These are phyloP conservation scores for Combretum micranthum DNA, from an alignment of 345 rosid species.

Conservation along the genomic window DNA sequence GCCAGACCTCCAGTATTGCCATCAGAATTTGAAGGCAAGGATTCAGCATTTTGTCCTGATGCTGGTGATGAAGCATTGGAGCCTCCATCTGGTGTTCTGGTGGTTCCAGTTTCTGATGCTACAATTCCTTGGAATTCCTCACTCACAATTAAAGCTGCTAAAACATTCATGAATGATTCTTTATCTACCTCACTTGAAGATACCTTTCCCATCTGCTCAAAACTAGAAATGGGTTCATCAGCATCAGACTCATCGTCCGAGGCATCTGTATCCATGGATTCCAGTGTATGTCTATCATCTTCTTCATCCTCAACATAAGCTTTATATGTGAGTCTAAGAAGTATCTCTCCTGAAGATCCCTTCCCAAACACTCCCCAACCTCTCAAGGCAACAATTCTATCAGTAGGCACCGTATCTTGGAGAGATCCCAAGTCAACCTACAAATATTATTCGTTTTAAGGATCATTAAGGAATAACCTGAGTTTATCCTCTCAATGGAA, in stretches of 20 bases:
- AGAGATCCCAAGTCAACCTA: slow-evolving; percentile 81
- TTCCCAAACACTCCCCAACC: slow-evolving; percentile 76
- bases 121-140: slow-evolving; percentile 98
- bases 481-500: too few relatives aligned
- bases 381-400: slow-evolving; percentile 58
- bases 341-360: slow-evolving; percentile 73
- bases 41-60: slow-evolving; percentile 30
- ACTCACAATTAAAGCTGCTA: slow-evolving; percentile 86
- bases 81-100: slow-evolving; percentile 35
- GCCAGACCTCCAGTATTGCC: slow-evolving; percentile 23
- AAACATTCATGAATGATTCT: slow-evolving; percentile 90
- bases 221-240: slow-evolving; percentile 41
- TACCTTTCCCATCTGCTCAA: slow-evolving; percentile 22
- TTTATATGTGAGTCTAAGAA: slow-evolving; percentile 90
- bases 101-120: slow-evolving; percentile 69
- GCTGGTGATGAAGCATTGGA: slow-evolving; percentile 23
- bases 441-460: slow-evolving; percentile 2
- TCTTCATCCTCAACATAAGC: slow-evolving; percentile 98
- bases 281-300: slow-evolving; percentile 50
- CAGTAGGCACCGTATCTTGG: slow-evolving; percentile 92
- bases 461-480: too few relatives aligned
- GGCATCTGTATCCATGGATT: slow-evolving; percentile 34
- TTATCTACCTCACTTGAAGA: slow-evolving; percentile 38
- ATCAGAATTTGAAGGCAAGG: slow-evolving; percentile 24
- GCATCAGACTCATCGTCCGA: slow-evolving; percentile 82